Conservation (phyloP, 768 basidiomycete species). For the Omphalotus guepiniiformis region DNA sequence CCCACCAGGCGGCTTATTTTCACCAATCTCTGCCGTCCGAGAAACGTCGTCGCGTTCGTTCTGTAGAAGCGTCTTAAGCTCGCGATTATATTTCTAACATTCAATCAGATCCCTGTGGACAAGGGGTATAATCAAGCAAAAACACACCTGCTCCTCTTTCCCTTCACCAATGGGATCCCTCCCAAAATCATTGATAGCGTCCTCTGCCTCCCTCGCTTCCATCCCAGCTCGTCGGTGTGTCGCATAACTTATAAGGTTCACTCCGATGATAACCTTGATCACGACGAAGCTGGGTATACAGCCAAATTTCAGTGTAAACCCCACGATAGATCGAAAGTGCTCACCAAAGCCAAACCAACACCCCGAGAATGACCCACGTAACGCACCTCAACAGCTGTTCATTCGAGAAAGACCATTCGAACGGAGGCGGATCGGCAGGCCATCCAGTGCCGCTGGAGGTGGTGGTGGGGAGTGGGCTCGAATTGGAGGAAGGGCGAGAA, state of each 20-base stretch:
- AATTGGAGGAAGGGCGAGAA: constrained; percentile 38
- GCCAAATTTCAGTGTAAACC: neutral
- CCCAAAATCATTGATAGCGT: constrained; percentile 82
- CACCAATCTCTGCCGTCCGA: constrained; percentile 69
- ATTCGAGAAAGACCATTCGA: constrained; percentile 40
- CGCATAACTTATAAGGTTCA: constrained; percentile 83
- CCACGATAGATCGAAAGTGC: constrained; percentile 28
- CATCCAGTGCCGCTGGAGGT: neutral
- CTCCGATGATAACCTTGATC: constrained; percentile 89
- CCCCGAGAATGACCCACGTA: constrained; percentile 62
- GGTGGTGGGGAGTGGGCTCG: constrained; percentile 9
- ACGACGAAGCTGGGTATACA: constrained; percentile 60
- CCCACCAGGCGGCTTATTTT: constrained; percentile 31
- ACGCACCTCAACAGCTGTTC: constrained; percentile 48
- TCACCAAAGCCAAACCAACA: constrained; percentile 84
- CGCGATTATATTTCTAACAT: constrained; percentile 74
- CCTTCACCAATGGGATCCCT: constrained; percentile 91
- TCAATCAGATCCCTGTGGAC: neutral
- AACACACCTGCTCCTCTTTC: constrained; percentile 71
- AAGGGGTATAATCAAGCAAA: neutral
- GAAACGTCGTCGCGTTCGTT: constrained; percentile 65
- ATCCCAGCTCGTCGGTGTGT: constrained; percentile 68
- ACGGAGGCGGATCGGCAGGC: constrained; percentile 38
- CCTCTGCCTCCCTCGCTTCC: constrained; percentile 71
- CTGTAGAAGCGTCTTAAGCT: constrained; percentile 70